Evolutionary conservation across 148 eudicot species (phyloP), one percentile per base, ranked within the genome.

Genomic region (Silene conica): DNA sequence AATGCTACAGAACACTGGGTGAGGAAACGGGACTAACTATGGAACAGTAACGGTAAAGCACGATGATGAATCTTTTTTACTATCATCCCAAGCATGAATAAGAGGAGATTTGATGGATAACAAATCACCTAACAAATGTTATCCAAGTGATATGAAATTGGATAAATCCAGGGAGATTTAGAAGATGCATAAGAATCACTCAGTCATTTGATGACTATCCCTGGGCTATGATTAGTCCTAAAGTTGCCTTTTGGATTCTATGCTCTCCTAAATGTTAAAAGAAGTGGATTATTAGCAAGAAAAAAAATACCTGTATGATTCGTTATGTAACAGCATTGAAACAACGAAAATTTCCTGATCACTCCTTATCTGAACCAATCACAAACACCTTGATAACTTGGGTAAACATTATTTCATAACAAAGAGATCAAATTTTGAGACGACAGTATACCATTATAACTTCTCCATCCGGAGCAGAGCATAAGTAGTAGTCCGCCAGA

Each of bases 391-490:
- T 8, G 13, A 38, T 14, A 43, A 34, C 70, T 72, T 68, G 26
- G 5, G 73, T 58, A 70, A 11, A 21, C 25, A 76, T 10, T 46
- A 63, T 25, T 61, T 4, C 55, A 3, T 25, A 52, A 71, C 59
- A 74, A 26, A 71, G 20, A 74, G 5, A 54, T 15, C 5, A 25
- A 22, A 15, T 22, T 9, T 18, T 56, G 19, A 76, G 69, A 15
- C 13, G 43, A 0, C 45, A 63, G 38, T 15, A 5, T 87, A 95
- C 99, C 86, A 92, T 48, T 41, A 95, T 76, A 59, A 92, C 76
- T 67, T 92, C 94, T 65, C 97, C 99, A 60, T 85, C 86, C 22
- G 57, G 31, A 56, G 99, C 90, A 63, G 87, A 88, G 74, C 94
- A 87, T 45, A 90, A 79, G 75, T 76, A 67, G 77, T 54, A 76